Base-by-base conservation (phyloP, 1,284 basidiomycete species). In the Cutaneotrichosporon cyanovorans region DNA sequence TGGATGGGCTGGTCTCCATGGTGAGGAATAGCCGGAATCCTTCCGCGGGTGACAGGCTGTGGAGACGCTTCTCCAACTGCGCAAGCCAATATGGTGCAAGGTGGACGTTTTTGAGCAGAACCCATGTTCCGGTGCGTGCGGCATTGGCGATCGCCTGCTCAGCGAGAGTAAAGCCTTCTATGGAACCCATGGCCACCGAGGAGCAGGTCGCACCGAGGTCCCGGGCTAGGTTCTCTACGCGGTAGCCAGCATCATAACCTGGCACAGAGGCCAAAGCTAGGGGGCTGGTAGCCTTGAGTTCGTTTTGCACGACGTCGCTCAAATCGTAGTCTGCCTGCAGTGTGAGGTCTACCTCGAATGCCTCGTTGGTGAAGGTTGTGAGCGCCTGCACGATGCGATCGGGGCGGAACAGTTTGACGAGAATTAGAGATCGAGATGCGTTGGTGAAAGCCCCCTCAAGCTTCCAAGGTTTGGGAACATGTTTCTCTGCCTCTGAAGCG, bases 151-250 rank as follows among this genome's bases (percentile, higher is more conserved):
- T 95, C 2, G 90, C 90, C 68, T 93, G 89, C 62, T 97, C 92
- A 5, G 92, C 92, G 3, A 90, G 77, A 7, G 81, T 80, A 70
- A 89, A 92, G n/a, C 92, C 91, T 76, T 97, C 92, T 56, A 90
- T 86, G 2, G 91, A 95, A n/a, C 92, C 92, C 89, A 97, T 95
- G 11, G 92, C 92, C 15, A 96, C 87, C 1, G 88, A 87, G 0
- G 82, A 76, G 51, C 87, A 92, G 23, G 82, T 81, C 33, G 79
- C 76, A 20, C 82, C 81, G 11, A 81, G 81, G 38, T 81, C 80
- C 62, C 84, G 81, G 56, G 91, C 83, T 33, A 95, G 78, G 58
- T 85, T 87, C 60, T 96, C 92, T 25, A 96, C 87, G 43, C 86
- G 81, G 68, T 92, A 96, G 67, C 89, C 91, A 10, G 92, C 92